Conservation (phyloP, 1,284 basidiomycete species). For the Sporisorium reilianum region DNA sequence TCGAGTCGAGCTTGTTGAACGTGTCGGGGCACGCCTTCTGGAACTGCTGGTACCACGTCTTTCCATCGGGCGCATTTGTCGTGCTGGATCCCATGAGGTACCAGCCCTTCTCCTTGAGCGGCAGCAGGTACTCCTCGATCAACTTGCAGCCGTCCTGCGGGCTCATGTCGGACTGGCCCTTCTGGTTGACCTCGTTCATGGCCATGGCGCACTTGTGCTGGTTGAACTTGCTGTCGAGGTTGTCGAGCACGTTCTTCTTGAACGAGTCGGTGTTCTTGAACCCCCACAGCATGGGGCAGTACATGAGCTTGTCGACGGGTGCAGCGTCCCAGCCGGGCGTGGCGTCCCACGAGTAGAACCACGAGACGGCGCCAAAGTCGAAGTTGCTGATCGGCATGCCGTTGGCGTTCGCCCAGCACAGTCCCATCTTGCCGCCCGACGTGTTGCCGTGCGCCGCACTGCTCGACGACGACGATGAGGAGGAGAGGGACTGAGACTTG, state of each 20-base stretch:
- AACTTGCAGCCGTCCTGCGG: constrained; percentile 47
- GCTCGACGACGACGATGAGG: constrained; percentile 25
- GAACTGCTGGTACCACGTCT: constrained; percentile 59
- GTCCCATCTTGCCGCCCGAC: constrained; percentile 56
- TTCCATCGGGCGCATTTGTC: constrained; percentile 50
- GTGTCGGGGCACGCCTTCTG: constrained; percentile 43
- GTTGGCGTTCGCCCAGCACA: constrained; percentile 58
- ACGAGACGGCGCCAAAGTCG: constrained; percentile 48
- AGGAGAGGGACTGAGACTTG: constrained; percentile 7
- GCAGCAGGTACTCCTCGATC: constrained; percentile 56
- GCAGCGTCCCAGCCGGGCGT: constrained; percentile 51
- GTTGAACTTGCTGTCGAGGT: constrained; percentile 50
- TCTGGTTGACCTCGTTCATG: constrained; percentile 64
- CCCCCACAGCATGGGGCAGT: constrained; percentile 67
- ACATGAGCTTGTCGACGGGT: constrained; percentile 54
- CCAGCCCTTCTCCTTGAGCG: constrained; percentile 60
- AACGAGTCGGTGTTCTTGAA: constrained; percentile 47
- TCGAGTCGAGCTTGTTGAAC: constrained; percentile 56
- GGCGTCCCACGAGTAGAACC: constrained; percentile 61
- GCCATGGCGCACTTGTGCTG: constrained; percentile 60
- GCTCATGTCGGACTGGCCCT: constrained; percentile 58
- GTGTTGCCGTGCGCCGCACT: constrained; percentile 15
- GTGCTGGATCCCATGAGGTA: constrained; percentile 62
- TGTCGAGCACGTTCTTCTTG: constrained; percentile 49
- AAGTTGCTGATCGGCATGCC: constrained; percentile 58